A percentile compares a stretch with the other conserved stretches of the same genome.
Evolutionary conservation across 164 flowering plant species (phyloP).

Genomic region (Vitis rotundifolia): DNA sequence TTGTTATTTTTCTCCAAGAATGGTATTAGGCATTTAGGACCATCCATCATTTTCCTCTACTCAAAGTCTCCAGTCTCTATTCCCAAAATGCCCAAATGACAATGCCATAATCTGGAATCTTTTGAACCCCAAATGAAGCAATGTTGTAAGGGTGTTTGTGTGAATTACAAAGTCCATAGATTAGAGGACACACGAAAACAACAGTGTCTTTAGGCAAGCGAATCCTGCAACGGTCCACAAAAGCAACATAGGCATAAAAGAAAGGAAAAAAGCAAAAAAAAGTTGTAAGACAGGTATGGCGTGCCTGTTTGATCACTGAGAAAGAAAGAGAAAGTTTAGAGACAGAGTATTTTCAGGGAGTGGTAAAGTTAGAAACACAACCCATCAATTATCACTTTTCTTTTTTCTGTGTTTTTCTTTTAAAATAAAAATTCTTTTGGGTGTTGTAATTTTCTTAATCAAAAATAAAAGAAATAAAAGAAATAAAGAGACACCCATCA

Average conservation of each 20-base stretch:
- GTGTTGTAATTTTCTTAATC: neutral
- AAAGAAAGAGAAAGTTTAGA: slow-evolving; percentile 16
- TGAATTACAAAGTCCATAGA: neutral
- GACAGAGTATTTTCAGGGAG: slow-evolving; percentile 3
- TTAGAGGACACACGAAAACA: neutral
- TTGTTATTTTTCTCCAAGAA: neutral
- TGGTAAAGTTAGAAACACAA: slow-evolving; percentile 23
- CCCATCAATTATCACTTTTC: slow-evolving; percentile 14
- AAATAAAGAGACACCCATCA: slow-evolving; percentile 21
- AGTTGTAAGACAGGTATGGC: slow-evolving; percentile 1
- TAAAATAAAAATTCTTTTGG: slow-evolving; percentile 2
- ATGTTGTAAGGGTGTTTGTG: neutral
- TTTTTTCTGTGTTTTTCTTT: slow-evolving; percentile 10
- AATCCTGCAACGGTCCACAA: slow-evolving; percentile 15
- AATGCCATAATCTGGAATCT: too few species aligned
- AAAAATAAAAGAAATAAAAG: slow-evolving; percentile 13
- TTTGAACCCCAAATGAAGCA: too few species aligned
- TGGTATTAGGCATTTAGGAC: neutral
- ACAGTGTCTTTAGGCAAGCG: slow-evolving; percentile 7
- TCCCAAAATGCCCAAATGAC: too few species aligned
- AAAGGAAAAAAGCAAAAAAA: neutral
- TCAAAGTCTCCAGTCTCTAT: too few species aligned
- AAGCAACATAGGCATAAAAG: slow-evolving; percentile 1
- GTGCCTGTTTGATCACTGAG: slow-evolving; percentile 12
- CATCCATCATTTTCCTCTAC: neutral